Conservation (phyloP, 495 filamentous ascomycete species). For the Astrothelium subdiscretum region DNA sequence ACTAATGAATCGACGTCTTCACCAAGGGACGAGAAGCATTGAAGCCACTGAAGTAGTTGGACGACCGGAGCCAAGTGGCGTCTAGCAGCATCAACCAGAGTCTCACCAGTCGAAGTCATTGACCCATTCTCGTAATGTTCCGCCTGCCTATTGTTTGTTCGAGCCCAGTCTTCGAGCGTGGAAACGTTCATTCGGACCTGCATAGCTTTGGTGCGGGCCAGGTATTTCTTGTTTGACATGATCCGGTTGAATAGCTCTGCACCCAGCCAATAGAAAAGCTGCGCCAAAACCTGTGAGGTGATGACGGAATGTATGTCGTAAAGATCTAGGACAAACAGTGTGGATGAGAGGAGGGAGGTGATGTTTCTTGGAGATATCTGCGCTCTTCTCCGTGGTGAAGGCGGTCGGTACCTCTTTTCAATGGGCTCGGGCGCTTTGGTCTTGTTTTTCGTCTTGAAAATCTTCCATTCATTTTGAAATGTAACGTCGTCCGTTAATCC, state of each 20-base stretch:
- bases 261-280: constrained; percentile 92
- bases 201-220: constrained; percentile 97
- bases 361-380: constrained; percentile 90
- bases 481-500: constrained; percentile 81
- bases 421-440: constrained; percentile 68
- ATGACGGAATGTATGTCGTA: constrained; percentile 99
- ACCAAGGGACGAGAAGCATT: constrained; percentile 92
- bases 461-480: constrained; percentile 96
- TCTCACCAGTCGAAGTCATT: constrained; percentile 75
- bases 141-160: constrained; percentile 81
- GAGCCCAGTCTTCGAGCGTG: constrained; percentile 88
- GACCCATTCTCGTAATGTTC: constrained; percentile 94
- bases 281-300: constrained; percentile 77
- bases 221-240: constrained; percentile 87
- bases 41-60: constrained; percentile 93
- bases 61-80: constrained; percentile 82
- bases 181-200: constrained; percentile 99
- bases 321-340: constrained; percentile 91
- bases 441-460: constrained; percentile 83
- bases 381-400: constrained; percentile 85
- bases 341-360: constrained; percentile 92
- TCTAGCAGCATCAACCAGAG: constrained; percentile 67
- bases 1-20: constrained; percentile 82
- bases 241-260: constrained; percentile 97
- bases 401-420: constrained; percentile 87